phyloP scores from a whole-genome alignment of 768 basidiomycete genomes.

The Russula olivacea region DNA sequence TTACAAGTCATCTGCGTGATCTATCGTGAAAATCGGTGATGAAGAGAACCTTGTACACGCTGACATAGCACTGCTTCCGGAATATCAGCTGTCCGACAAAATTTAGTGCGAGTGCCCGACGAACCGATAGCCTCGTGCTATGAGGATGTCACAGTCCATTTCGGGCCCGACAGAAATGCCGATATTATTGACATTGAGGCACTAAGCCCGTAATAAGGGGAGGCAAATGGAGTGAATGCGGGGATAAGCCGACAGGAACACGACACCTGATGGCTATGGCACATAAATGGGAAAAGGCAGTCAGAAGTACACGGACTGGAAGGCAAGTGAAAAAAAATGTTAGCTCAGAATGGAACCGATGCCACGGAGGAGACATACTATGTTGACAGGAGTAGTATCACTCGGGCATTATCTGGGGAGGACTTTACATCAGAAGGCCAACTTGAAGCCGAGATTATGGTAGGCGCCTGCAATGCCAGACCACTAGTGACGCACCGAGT shows the following conservation, averaged over 20 bases:
- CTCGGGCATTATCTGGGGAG: neutral
- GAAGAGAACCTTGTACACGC: neutral
- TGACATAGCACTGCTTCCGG: neutral
- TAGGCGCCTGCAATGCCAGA: too few species aligned
- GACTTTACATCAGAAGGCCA: neutral
- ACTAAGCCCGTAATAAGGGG: neutral
- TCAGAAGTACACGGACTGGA: neutral
- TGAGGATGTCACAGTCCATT: slow-evolving; percentile 4
- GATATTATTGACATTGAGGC: neutral
- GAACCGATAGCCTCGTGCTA: slow-evolving; percentile 9
- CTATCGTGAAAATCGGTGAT: neutral
- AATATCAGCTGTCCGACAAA: neutral
- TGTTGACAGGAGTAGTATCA: neutral
- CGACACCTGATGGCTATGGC: slow-evolving; percentile 7
- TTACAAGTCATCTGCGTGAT: neutral
- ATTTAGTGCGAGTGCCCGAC: neutral
- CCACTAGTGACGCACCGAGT: neutral
- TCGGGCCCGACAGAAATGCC: neutral
- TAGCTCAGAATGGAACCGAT: slow-evolving; percentile 9
- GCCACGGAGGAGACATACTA: neutral
- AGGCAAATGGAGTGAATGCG: slow-evolving; percentile 10
- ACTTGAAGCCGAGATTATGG: neutral
- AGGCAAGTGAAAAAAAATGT: neutral
- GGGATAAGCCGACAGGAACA: slow-evolving; percentile 5
- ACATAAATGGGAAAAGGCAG: neutral